Conservation (phyloP, 2,329 filamentous ascomycete species). For the Bipolaris oryzae region DNA sequence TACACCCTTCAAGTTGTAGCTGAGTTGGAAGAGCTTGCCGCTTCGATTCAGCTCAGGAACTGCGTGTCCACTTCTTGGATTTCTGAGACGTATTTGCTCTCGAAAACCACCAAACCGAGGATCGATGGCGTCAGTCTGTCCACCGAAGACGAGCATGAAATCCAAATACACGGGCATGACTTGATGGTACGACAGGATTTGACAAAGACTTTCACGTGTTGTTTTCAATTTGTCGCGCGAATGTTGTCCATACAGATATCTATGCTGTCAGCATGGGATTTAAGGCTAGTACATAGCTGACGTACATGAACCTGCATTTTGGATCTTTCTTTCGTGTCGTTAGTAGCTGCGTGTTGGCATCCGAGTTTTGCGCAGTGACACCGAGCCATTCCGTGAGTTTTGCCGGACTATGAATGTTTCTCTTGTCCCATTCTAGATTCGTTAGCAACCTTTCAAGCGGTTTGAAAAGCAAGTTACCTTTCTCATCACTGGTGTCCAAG, state of each 20-base stretch:
- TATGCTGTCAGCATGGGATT: constrained; percentile 1
- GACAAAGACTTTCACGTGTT: constrained; percentile 20
- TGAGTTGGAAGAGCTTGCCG: constrained; percentile 47
- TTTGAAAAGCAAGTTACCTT: constrained; percentile 4
- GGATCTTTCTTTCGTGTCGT: constrained; percentile 22
- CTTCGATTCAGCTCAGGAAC: constrained; percentile 40
- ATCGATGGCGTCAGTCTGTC: constrained; percentile 37
- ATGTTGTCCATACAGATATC: constrained; percentile 25
- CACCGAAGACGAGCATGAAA: constrained; percentile 49
- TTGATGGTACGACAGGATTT: constrained; percentile 43
- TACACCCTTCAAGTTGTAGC: constrained; percentile 45
- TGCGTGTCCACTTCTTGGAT: constrained; percentile 11
- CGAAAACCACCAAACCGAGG: constrained; percentile 49
- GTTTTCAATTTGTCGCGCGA: constrained; percentile 24
- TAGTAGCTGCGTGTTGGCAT: constrained; percentile 3
- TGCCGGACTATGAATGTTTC: constrained; percentile 17
- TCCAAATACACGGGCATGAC: constrained; percentile 52
- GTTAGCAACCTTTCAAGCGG: background rate
- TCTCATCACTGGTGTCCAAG: constrained; percentile 13
- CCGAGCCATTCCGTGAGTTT: constrained; percentile 21
- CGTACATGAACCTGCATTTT: constrained; percentile 33
- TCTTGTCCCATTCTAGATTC: constrained; percentile 6
- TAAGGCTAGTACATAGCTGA: too few relatives aligned
- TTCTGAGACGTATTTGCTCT: constrained; percentile 35
- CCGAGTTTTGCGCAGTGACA: background rate